These are phyloP conservation scores for Wallemia mellicola DNA, from an alignment of 1,284 basidiomycete species.

Conservation along the genomic window DNA sequence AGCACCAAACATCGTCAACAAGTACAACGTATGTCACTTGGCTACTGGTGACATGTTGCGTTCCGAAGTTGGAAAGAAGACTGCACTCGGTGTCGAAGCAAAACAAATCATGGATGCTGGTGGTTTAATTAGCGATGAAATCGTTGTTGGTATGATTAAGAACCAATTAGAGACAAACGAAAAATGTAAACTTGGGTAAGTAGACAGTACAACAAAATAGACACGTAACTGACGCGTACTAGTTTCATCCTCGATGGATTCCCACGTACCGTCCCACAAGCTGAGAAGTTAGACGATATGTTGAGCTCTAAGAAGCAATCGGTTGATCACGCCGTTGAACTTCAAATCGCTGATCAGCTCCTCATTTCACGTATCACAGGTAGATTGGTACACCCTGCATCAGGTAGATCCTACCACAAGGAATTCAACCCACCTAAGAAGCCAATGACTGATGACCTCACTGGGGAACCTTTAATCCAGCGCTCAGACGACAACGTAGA, in stretches of 20 bases:
- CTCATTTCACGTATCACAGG: conserved; percentile 94
- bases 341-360: conserved; percentile 74
- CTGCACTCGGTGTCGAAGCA: conserved; percentile 58
- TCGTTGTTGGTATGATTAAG: conserved; percentile 93
- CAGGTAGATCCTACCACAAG: conserved; percentile 73
- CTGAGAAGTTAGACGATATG: conserved; percentile 86
- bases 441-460: conserved; percentile 65
- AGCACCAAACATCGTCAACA: conserved; percentile 67
- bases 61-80: conserved; percentile 68
- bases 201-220: conserved; percentile 6
- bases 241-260: conserved; percentile 97
- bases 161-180: conserved; percentile 82
- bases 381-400: conserved; percentile 64
- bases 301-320: conserved; percentile 30
- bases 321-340: conserved; percentile 68
- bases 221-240: background rate
- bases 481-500: conserved; percentile 79
- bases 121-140: conserved; percentile 63
- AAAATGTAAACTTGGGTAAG: conserved; percentile 73
- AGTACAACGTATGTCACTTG: conserved; percentile 88
- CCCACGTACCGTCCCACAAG: conserved; percentile 92
- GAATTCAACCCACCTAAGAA: conserved; percentile 95
- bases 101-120: conserved; percentile 78
- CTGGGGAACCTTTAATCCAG: conserved; percentile 80
- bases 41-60: conserved; percentile 97